Base-by-base conservation (phyloP, 2,329 filamentous ascomycete genomes). In the Fusarium nurragi region DNA sequence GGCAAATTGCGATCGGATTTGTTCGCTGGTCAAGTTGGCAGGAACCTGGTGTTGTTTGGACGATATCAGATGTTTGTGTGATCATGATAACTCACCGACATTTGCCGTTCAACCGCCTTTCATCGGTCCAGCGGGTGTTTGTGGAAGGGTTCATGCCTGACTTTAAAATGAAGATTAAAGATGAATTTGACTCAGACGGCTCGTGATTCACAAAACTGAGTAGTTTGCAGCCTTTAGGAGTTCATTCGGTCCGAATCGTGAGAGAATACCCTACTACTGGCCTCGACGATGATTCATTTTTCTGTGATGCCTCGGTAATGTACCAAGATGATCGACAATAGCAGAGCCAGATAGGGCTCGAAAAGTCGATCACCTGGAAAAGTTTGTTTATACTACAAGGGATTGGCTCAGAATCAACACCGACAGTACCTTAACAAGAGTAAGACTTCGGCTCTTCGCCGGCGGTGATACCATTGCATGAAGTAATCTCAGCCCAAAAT, bases 371-470 rank as follows among this genome's bases (percentile, higher is more conserved):
- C 8, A 16, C 14, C 6, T 32, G 16, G 7, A 8, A 4, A 28
- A 30, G 4, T 18, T 4, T 16, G 10, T 23, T 23, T 10, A 40
- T 54, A 7, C 3, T 39, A 21, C 11, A 34, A 22, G 25, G 11
- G 13, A 12, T n/a, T 50, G 34, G 39, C 44, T 39, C 50, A 40
- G 7, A 32, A 30, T 49, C 23, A 30, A 19, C 32, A 53, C n/a
- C n/a, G 25, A 26, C 23, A 21, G 6, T 23, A 14, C 19, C n/a
- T n/a, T 4, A 16, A 23, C 4, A 5, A 7, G 2, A 37, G 14
- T 22, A 18, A 32, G 6, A 11, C 16, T 8, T 60, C 57, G 57
- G 57, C 39, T 36, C 47, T 37, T 60, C 4, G 2, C 23, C 55
- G 57, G 57, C 39, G 55, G 1, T 26, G 16, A 37, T 2, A 7